phyloP scores from a whole-genome alignment of 768 basidiomycete species.

The Cystobasidium ongulense region DNA sequence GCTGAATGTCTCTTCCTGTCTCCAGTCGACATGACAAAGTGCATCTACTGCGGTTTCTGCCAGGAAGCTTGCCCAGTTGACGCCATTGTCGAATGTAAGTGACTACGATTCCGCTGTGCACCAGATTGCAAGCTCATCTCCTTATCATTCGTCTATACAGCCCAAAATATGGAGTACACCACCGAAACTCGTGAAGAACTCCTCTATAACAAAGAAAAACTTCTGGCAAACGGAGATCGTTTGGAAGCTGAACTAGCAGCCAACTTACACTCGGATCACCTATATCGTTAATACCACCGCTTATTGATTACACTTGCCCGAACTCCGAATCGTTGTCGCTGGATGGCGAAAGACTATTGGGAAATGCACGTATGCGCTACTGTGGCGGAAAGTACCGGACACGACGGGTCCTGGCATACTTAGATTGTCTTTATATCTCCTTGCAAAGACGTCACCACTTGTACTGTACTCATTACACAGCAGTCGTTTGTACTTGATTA shows the following conservation, averaged over 20 bases:
- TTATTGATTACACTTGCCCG: neutral
- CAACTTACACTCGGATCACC: conserved; percentile 51
- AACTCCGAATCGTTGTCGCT: no score
- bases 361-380: no score
- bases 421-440: neutral
- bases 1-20: neutral
- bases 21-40: conserved; percentile 99
- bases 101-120: no score
- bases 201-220: conserved; percentile 98
- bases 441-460: neutral
- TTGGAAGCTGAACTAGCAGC: conserved; percentile 97
- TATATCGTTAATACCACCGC: conserved; percentile 4
- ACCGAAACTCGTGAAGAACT: conserved; percentile 97
- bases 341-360: no score
- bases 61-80: conserved; percentile 99
- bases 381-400: no score
- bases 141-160: conserved; percentile 47
- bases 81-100: conserved; percentile 93
- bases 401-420: neutral
- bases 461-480: neutral
- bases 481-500: neutral
- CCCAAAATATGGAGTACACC: conserved; percentile 94
- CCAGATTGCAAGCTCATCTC: conserved; percentile 32
- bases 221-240: conserved; percentile 66
- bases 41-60: conserved; percentile 99